Conservation (phyloP, 2,329 filamentous ascomycete species). For the Magnaporthiopsis rhizophila region DNA sequence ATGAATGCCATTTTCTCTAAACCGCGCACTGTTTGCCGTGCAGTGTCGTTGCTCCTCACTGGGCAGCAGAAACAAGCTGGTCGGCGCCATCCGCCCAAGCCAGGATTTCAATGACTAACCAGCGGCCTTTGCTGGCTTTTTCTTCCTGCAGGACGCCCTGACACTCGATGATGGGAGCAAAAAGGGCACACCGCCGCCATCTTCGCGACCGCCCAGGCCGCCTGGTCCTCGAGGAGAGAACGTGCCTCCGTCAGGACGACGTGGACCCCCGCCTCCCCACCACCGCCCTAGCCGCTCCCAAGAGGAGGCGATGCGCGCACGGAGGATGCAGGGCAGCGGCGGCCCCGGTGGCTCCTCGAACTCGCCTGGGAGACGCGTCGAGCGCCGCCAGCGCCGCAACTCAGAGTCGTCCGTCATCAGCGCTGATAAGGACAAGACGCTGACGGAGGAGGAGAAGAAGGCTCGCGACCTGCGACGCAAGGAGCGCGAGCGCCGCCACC, state of each 20-base stretch:
- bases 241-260: constrained; percentile 36
- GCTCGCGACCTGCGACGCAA: constrained; percentile 39
- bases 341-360: constrained; percentile 13
- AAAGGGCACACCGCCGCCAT: constrained; percentile 27
- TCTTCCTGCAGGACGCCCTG: constrained; percentile 49
- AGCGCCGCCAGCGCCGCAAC: constrained; percentile 57
- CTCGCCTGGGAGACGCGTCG: not conserved
- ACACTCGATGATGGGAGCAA: constrained; percentile 56
- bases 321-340: constrained; percentile 30
- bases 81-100: not conserved
- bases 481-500: constrained; percentile 42
- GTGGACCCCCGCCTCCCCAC: constrained; percentile 28
- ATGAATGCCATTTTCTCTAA: not conserved
- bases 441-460: constrained; percentile 53
- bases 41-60: constrained; percentile 21
- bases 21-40: not conserved
- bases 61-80: constrained; percentile 11
- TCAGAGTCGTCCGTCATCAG: constrained; percentile 65
- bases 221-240: constrained; percentile 39
- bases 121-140: not conserved
- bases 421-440: constrained; percentile 49
- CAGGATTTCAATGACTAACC: not conserved
- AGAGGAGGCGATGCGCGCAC: constrained; percentile 53
- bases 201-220: constrained; percentile 20
- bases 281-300: constrained; percentile 60